These are phyloP conservation scores for Heliamphora exappendiculata DNA, from an alignment of 148 eudicot genomes.

Conservation along the genomic window DNA sequence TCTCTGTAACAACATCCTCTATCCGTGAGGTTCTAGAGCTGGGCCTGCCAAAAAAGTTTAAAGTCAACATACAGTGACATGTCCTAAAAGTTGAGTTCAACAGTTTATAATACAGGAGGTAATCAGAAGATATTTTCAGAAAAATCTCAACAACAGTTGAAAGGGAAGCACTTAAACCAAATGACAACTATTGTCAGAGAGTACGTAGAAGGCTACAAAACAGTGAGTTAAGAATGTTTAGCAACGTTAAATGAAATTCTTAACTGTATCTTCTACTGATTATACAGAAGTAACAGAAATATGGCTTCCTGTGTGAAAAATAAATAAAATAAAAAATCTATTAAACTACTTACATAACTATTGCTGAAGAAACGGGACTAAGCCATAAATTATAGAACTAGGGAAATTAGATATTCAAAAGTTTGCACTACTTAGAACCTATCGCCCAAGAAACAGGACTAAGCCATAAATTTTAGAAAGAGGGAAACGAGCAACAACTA, in stretches of 20 bases:
- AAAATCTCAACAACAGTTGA: neutral
- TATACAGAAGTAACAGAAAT: neutral
- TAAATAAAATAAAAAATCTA: no score
- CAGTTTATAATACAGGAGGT: neutral
- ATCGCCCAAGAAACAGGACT: no score
- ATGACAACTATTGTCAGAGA: neutral
- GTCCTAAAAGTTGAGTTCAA: neutral
- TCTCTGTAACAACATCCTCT: constrained; percentile 47
- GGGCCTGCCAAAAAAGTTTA: neutral
- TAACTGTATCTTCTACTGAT: neutral
- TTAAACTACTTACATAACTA: neutral
- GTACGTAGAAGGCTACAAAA: neutral
- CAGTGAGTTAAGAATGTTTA: neutral
- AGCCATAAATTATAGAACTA: neutral
- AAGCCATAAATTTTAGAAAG: no score
- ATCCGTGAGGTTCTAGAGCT: constrained; percentile 25
- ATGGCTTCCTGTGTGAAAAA: neutral
- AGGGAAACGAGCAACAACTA: neutral
- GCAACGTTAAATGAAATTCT: no score
- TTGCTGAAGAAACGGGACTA: neutral
- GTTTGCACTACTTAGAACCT: neutral
- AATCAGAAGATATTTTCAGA: neutral
- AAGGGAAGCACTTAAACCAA: neutral
- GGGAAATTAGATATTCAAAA: no score
- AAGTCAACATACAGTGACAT: neutral